Percentiles rank a stretch among this genome's conserved stretches.
These are phyloP conservation scores for Mortierella sp. DNA, from an alignment of 371 early-diverging fungal genomes.

Conservation along the genomic window DNA sequence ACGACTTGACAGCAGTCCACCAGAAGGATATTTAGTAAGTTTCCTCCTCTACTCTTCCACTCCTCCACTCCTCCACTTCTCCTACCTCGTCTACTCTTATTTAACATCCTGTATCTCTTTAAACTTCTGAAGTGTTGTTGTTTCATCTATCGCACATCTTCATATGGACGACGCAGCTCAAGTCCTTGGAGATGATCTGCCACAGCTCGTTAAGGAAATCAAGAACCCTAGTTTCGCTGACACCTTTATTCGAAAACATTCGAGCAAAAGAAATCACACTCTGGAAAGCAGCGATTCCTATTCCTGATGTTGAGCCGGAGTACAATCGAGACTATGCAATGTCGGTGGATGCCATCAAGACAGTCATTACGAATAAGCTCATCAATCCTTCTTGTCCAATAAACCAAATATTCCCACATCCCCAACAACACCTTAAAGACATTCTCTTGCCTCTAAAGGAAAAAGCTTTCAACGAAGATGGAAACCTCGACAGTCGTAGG, in stretches of 20 bases:
- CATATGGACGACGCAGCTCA: slow-evolving; percentile 13
- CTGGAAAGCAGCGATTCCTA: no score
- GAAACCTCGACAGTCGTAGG: background rate
- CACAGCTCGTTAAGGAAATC: background rate
- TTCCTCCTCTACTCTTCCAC: background rate
- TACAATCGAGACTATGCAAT: no score
- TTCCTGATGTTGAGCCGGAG: no score
- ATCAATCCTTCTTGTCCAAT: no score
- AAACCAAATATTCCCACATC: no score
- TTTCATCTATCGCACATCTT: slow-evolving; percentile 8
- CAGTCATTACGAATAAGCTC: no score
- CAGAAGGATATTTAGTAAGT: slow-evolving; percentile 2
- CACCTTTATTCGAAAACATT: no score
- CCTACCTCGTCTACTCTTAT: background rate
- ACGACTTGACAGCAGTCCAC: background rate
- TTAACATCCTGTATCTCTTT: background rate
- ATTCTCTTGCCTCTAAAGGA: slow-evolving; percentile 3
- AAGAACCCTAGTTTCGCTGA: background rate
- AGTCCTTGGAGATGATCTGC: slow-evolving; percentile 5
- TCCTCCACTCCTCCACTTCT: background rate
- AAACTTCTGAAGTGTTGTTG: background rate
- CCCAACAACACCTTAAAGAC: background rate
- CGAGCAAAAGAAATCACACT: no score
- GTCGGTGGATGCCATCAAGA: no score
- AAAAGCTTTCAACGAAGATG: slow-evolving; percentile 1